A percentile compares a stretch with the other conserved stretches of the same genome.
Conservation (phyloP, 2,329 filamentous ascomycete genomes). For the Penicillium thymicola region DNA sequence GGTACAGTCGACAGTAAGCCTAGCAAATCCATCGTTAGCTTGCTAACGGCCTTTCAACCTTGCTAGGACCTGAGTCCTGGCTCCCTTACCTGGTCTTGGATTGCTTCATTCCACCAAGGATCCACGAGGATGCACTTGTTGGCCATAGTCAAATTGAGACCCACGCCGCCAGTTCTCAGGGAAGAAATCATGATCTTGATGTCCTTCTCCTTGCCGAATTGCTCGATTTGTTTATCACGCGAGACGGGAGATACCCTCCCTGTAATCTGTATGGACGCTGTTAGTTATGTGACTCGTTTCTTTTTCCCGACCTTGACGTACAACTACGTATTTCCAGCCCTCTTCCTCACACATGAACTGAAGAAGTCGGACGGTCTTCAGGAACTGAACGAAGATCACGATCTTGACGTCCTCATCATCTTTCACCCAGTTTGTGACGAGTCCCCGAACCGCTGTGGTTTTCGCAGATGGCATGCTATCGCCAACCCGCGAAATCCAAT, state of each 20-base stretch:
- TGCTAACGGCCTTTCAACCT: not conserved
- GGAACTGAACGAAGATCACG: slow-evolving; percentile 60
- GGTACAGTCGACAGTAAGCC: slow-evolving; percentile 1
- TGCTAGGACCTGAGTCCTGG: too few relatives aligned
- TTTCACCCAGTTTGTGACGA: not conserved
- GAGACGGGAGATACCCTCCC: not conserved
- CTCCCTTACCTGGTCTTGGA: slow-evolving; percentile 1
- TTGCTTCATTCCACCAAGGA: slow-evolving; percentile 7
- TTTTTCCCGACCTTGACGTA: not conserved
- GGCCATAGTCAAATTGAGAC: not conserved
- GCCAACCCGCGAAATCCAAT: slow-evolving; percentile 27
- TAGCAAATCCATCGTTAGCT: not conserved
- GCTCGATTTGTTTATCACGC: not conserved
- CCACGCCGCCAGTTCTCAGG: not conserved
- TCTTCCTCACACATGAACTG: slow-evolving; percentile 49
- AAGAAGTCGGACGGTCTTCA: slow-evolving; percentile 53
- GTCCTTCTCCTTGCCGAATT: not conserved
- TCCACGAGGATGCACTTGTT: slow-evolving; percentile 8
- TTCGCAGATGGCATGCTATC: slow-evolving; percentile 26
- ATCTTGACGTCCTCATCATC: slow-evolving; percentile 53
- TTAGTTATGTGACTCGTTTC: not conserved
- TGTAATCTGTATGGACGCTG: not conserved
- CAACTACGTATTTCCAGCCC: slow-evolving; percentile 6
- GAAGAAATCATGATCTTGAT: not conserved
- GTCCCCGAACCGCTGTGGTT: not conserved